Evolutionary conservation across 2,329 filamentous ascomycete genomes (phyloP).

Genomic region (Hypoxylon sp.): DNA sequence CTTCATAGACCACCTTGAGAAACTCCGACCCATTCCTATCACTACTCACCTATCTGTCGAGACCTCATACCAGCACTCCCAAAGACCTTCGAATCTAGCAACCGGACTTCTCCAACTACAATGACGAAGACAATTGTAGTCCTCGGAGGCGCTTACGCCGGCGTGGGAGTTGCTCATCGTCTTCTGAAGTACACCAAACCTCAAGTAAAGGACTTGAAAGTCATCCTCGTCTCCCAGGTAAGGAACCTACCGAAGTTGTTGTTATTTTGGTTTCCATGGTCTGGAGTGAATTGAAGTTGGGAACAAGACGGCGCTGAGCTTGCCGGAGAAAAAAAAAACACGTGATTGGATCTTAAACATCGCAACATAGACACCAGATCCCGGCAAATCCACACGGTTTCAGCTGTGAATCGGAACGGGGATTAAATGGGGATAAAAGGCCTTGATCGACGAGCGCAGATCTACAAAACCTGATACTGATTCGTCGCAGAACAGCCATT

Average conservation of each 20-base stretch:
- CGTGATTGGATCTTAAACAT: conserved; percentile 20
- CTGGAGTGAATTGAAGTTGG: conserved; percentile 1
- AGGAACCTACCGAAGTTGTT: conserved; percentile 18
- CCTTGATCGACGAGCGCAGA: neutral
- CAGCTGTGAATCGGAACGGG: conserved; percentile 18
- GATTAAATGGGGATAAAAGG: conserved; percentile 6
- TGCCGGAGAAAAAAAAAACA: conserved; percentile 7
- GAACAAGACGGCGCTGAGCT: conserved; percentile 11
- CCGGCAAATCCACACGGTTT: conserved; percentile 29
- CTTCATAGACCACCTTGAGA: conserved; percentile 2
- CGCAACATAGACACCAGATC: conserved; percentile 9
- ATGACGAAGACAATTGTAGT: conserved; percentile 69
- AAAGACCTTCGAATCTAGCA: conserved; percentile 2
- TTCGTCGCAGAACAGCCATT: conserved; percentile 65
- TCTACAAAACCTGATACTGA: conserved; percentile 28
- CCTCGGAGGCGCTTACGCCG: conserved; percentile 68
- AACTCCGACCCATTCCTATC: conserved; percentile 4
- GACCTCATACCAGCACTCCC: neutral
- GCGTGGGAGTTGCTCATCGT: conserved; percentile 67
- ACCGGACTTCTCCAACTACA: conserved; percentile 44
- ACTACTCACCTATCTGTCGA: neutral
- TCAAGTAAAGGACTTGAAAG: conserved; percentile 63
- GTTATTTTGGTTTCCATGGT: neutral
- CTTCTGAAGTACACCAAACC: conserved; percentile 67
- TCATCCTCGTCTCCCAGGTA: conserved; percentile 71